phyloP scores from a whole-genome alignment of 179 eudicot genomes.

The Heliamphora pulchella region DNA sequence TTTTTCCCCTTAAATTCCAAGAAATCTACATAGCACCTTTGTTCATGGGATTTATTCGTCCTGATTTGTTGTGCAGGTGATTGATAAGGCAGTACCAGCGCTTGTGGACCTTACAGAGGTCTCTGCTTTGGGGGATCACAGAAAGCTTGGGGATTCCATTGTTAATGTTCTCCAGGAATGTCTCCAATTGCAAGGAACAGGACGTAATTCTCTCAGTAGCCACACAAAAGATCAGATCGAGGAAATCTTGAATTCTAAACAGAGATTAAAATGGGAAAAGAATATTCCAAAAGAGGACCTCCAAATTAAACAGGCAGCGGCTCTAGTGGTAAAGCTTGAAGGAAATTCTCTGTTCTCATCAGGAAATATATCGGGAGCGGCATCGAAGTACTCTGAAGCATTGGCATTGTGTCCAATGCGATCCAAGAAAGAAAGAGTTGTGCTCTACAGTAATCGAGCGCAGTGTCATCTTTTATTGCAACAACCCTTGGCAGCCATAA shows the following conservation, averaged over 20 bases:
- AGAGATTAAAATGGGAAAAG: conserved; percentile 75
- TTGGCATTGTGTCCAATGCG: conserved; percentile 81
- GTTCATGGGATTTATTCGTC: background rate
- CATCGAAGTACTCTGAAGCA: conserved; percentile 90
- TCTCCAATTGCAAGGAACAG: conserved; percentile 53
- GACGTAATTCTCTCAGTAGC: conserved; percentile 47
- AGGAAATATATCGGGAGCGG: conserved; percentile 84
- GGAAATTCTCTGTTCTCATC: conserved; percentile 92
- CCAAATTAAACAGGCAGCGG: conserved; percentile 92
- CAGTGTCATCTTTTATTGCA: conserved; percentile 88
- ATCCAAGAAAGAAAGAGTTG: conserved; percentile 91
- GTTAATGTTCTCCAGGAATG: conserved; percentile 73
- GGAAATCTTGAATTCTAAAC: conserved; percentile 58
- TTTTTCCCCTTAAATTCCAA: no score
- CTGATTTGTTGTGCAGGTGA: conserved; percentile 32
- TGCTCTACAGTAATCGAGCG: conserved; percentile 86
- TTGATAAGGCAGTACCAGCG: conserved; percentile 63
- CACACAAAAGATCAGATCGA: conserved; percentile 61
- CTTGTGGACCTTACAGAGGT: conserved; percentile 57
- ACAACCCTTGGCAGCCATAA: conserved; percentile 82
- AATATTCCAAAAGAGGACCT: conserved; percentile 93
- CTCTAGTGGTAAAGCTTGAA: conserved; percentile 90
- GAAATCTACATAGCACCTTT: no score
- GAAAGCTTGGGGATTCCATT: conserved; percentile 68
- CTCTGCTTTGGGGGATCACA: conserved; percentile 54